Base-by-base conservation (phyloP, 192 early-diverging fungal genomes). In the Endogone sp. region DNA sequence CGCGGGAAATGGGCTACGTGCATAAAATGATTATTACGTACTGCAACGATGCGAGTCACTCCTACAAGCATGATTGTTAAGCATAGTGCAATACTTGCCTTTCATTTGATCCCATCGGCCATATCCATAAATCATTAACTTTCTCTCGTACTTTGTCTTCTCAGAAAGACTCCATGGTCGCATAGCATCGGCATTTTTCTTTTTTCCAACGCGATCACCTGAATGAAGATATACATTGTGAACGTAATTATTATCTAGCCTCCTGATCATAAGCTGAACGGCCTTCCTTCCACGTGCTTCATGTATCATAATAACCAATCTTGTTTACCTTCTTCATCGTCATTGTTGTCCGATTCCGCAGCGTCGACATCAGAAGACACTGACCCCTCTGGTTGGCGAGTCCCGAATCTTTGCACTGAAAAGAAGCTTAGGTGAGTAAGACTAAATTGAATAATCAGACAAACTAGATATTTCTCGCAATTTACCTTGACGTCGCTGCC, bases 61-160 rank as follows among this genome's bases (percentile, higher is more conserved):
- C 1, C 9, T 16, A 6, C 37, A 11, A 49, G 16, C 6, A 49
- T n/a, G n/a, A n/a, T n/a, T n/a, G n/a, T n/a, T n/a, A n/a, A n/a
- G 37, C 37, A 16, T 49, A 49, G 37, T 49, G 6, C 9, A 1
- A 49, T 49, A 0, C 37, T 16, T 49, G 16, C 37, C 37, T 31
- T 72, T 68, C 81, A 93, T 87, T 29, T 84, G 80, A 37, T 92
- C 85, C 92, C 92, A 74, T 37, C 77, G 73, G 30, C 83, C 79
- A 75, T 82, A 82, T 16, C 86, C 76, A 77, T 88, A 85, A 67
- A 92, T 79, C 90, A 85, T 87, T 29, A 87, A 30, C 61, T 85
- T 85, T 27, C 84, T 79, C 71, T 84, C 84, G 66, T 81, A 84
- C 69, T 80, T 82, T 20, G 82, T 76, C 59, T 82, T 86, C 71